Evolutionary conservation across 1,139 yeast genomes (phyloP), one percentile per base, ranked within the genome.

Genomic region (Yamadazyma friedrichii): DNA sequence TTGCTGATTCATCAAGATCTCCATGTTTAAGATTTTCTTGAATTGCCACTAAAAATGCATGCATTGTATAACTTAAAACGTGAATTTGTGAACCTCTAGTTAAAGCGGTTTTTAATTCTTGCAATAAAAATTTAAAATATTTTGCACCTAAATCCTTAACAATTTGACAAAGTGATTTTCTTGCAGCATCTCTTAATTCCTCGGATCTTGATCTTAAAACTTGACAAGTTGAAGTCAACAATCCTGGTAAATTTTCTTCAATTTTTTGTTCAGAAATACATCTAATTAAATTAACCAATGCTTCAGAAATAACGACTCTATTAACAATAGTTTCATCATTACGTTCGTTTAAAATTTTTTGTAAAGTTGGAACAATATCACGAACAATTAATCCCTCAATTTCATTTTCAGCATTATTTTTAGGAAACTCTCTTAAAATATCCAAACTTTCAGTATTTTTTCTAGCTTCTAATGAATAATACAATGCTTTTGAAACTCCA

Each of bases 61-160:
- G 96, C 10, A 88, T 78, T 0, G 97, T 88, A 62, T 72, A 93
- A 56, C 97, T 89, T 55, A 94, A 76, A 44, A 94, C 91, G 63
- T 94, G 99, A 42, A 89, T 78, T 59, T 94, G 98, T 8, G 96
- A 88, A 33, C 98, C 98, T 55, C 95, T 76, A 8, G 85, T 76
- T 42, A 93, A 70, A 0, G 98, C 94, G 16, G 84, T 65, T 48
- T 78, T 82, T 55, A 94, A 73, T 58, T 93, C 98, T 46, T 78
- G 78, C 27, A 93, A 64, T 43, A 93, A 78, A 55, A 88, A 88
- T 43, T 76, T 74, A 44, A 93, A 68, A 58, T 89, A 91, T 32
- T 65, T 64, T 0, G 96, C 74, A 1, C 98, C 98, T 33, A 93
- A 69, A 24, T 77, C 69, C 1, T 62, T 53, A 1, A 87, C 70